Evolutionary conservation across 2,329 filamentous ascomycete genomes (phyloP).

Genomic region (Fusarium humuli): DNA sequence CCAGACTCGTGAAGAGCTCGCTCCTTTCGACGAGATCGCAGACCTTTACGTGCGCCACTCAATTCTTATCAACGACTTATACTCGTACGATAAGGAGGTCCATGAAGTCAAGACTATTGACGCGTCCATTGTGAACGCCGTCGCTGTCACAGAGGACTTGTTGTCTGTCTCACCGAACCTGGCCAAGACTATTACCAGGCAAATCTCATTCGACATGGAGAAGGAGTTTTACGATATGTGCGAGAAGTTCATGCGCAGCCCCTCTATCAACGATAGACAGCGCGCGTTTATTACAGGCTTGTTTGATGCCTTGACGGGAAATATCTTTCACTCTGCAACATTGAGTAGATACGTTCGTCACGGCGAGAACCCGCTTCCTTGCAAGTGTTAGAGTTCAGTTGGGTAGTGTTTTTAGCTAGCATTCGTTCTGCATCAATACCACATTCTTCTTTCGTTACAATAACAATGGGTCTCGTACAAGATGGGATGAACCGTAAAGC

Average conservation of each 20-base stretch:
- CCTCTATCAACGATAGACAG: not conserved
- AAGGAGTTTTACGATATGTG: constrained; percentile 22
- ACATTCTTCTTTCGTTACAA: not conserved
- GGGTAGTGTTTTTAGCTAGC: not conserved
- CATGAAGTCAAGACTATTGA: constrained; percentile 3
- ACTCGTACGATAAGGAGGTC: constrained; percentile 29
- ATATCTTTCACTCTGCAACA: constrained; percentile 25
- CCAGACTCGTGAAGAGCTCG: constrained; percentile 1
- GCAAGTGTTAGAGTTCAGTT: not conserved
- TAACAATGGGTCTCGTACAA: not conserved
- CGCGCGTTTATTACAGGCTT: constrained; percentile 1
- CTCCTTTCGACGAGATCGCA: constrained; percentile 6
- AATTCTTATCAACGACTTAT: constrained; percentile 20
- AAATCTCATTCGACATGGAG: constrained; percentile 17
- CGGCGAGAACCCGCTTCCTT: constrained; percentile 2
- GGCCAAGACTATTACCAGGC: constrained; percentile 10
- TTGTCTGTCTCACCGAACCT: not conserved
- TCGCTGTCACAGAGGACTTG: constrained; percentile 11
- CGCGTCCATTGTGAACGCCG: constrained; percentile 20
- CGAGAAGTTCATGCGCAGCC: constrained; percentile 5
- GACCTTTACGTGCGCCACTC: constrained; percentile 21
- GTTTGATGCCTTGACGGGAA: constrained; percentile 14
- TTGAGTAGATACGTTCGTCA: constrained; percentile 20
- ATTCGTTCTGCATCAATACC: not conserved
- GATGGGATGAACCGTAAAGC: not conserved